phyloP scores from a whole-genome alignment of 1,284 basidiomycete genomes.

The Sparassis latifolia region DNA sequence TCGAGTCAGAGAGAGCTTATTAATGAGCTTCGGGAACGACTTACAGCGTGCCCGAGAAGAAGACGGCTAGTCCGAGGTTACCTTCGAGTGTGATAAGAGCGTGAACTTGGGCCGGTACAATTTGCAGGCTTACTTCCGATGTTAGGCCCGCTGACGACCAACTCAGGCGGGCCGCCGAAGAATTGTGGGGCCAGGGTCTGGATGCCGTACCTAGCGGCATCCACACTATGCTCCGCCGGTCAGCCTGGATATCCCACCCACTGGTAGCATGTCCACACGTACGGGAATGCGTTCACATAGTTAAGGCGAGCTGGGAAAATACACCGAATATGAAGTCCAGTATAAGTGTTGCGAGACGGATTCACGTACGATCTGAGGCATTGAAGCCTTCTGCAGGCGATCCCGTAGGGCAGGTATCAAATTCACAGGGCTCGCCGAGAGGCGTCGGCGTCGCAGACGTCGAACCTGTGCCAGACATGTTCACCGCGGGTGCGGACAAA shows the following conservation, averaged over 20 bases:
- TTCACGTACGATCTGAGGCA: slow-evolving; percentile 32
- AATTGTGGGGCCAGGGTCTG: slow-evolving; percentile 38
- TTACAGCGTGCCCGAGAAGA: slow-evolving; percentile 43
- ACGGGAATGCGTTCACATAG: slow-evolving; percentile 27
- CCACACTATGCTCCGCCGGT: slow-evolving; percentile 22
- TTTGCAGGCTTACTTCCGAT: slow-evolving; percentile 38
- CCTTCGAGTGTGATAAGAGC: slow-evolving; percentile 20
- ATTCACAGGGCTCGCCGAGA: slow-evolving; percentile 31
- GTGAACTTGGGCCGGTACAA: too few species aligned
- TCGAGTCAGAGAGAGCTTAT: not conserved
- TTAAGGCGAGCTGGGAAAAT: slow-evolving; percentile 29
- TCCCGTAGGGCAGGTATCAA: slow-evolving; percentile 32
- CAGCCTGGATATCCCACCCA: not conserved
- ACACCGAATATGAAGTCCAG: not conserved
- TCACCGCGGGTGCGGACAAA: slow-evolving; percentile 36
- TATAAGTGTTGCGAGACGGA: not conserved
- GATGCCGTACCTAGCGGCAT: slow-evolving; percentile 38
- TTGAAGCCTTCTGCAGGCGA: slow-evolving; percentile 39
- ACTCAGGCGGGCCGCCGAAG: slow-evolving; percentile 37
- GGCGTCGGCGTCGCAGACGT: slow-evolving; percentile 17
- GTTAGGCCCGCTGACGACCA: slow-evolving; percentile 46
- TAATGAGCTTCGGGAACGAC: slow-evolving; percentile 7
- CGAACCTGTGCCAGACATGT: slow-evolving; percentile 39
- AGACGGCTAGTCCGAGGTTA: slow-evolving; percentile 31
- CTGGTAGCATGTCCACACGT: slow-evolving; percentile 16